Evolutionary conservation across 75 land plant species (phyloP).

Genomic region (Sequoiadendron giganteum): DNA sequence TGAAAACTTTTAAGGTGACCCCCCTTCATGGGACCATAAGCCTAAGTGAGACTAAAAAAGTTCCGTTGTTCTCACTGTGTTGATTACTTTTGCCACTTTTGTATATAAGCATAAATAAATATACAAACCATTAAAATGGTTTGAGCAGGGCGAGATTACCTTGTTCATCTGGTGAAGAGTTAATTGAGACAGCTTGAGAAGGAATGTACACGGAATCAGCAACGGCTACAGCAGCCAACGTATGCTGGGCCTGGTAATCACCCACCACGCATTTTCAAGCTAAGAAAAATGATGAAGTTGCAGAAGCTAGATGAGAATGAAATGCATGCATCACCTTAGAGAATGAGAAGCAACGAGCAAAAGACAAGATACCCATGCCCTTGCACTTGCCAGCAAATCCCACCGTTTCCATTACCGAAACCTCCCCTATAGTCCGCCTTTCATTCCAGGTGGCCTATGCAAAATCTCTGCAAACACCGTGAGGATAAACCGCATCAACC

Average conservation of each 20-base stretch:
- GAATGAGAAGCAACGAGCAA: neutral
- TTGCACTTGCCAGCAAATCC: neutral
- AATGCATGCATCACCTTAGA: neutral
- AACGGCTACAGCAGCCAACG: neutral
- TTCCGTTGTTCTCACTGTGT: too few species aligned
- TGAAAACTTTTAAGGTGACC: too few species aligned
- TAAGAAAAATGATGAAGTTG: neutral
- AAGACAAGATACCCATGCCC: neutral
- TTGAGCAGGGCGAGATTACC: neutral
- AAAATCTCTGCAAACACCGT: too few species aligned
- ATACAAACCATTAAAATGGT: too few species aligned
- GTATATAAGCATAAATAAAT: too few species aligned
- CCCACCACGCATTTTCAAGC: neutral
- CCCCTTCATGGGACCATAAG: too few species aligned
- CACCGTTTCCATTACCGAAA: neutral
- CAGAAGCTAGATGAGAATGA: neutral
- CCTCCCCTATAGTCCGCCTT: slow-evolving; percentile 38
- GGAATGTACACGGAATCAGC: neutral
- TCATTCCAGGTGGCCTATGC: too few species aligned
- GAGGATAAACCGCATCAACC: too few species aligned
- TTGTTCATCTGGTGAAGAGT: neutral
- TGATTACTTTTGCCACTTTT: too few species aligned
- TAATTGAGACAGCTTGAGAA: neutral
- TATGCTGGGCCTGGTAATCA: neutral
- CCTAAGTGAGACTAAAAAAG: too few species aligned